Base-by-base conservation (phyloP, 176 grass and related monocot genomes). In the Leersia perrieri region DNA sequence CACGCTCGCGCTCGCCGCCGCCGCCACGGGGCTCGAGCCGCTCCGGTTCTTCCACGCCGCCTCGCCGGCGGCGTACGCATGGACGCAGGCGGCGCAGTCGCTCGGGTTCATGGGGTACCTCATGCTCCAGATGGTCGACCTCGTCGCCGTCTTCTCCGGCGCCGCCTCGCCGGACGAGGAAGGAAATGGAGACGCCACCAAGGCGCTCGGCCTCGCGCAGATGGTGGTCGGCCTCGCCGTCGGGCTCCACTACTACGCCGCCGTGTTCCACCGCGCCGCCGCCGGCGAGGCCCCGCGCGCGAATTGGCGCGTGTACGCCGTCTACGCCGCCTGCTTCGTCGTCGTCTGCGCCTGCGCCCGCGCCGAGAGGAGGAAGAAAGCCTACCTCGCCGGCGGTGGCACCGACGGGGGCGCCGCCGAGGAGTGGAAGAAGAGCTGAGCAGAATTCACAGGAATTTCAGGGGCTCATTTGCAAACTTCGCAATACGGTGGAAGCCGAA, bases 31-130 rank as follows among this genome's bases (percentile, higher is more conserved):
- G n/a, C 91, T 99, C 1, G 97, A 99, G 74, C 97, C 97, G 15
- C 91, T 96, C 23, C 83, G 91, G 13, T 96, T 99, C 79, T 99
- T 99, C 90, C 94, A 99, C 80, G 93, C 97, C 7, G 90, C 93
- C 7, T 99, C 97, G 11, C 88, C 91, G 7, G 89, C 79, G 3
- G 90, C 91, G 0, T 99, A 96, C 89, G 81, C 93, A 40, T 99
- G 91, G 97, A 96, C 91, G 77, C 97, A 99, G 97, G 89, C 93
- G 10, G 97, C 84, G 66, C 97, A 94, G 75, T 96, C 97, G 3
- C 87, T 96, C 20, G 93, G 97, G 11, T 99, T 93, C 33, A 57
- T 96, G 62, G 60, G 62, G 13, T 99, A 99, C 87, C 87, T 99
- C 33, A 68, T 99, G 51, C 82, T 99, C 60, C 97, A 96, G 87